Evolutionary conservation across 495 filamentous ascomycete genomes (phyloP).

Genomic region (Parachaetomium inaequale): DNA sequence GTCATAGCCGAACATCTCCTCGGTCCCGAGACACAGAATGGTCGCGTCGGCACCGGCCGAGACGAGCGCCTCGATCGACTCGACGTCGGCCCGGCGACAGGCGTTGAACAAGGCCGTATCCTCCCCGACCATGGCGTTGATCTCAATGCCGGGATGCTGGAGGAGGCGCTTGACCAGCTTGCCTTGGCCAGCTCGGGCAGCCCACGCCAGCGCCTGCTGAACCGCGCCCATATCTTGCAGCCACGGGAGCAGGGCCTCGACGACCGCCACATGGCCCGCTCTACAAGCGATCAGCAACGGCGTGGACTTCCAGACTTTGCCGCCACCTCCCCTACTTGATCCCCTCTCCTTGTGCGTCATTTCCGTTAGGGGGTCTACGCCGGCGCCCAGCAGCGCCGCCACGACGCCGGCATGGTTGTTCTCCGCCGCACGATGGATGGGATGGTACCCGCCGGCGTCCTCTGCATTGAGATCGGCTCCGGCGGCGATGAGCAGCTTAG

Average conservation of each 20-base stretch:
- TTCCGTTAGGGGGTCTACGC: constrained; percentile 28
- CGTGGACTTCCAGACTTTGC: neutral
- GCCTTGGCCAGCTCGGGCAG: constrained; percentile 12
- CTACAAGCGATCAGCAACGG: constrained; percentile 27
- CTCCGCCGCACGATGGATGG: constrained; percentile 28
- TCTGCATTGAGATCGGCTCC: constrained; percentile 23
- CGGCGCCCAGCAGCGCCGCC: constrained; percentile 27
- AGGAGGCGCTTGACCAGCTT: constrained; percentile 22
- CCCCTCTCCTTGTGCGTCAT: constrained; percentile 28
- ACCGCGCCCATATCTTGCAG: constrained; percentile 8
- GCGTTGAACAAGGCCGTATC: constrained; percentile 10
- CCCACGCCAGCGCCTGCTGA: constrained; percentile 28
- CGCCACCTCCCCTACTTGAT: constrained; percentile 13
- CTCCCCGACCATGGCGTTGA: constrained; percentile 10
- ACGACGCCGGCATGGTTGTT: constrained; percentile 22
- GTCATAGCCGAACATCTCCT: neutral
- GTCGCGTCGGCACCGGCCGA: constrained; percentile 13
- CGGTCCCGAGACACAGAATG: constrained; percentile 3
- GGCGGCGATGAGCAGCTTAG: constrained; percentile 11
- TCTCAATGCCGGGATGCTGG: constrained; percentile 14
- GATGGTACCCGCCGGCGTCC: constrained; percentile 20
- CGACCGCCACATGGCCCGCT: constrained; percentile 23
- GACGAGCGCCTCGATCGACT: constrained; percentile 16
- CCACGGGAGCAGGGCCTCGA: constrained; percentile 28
- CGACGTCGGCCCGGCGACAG: neutral